Percentiles rank a stretch among this genome's conserved stretches.
These are phyloP conservation scores for Artomyces pyxidatus DNA, from an alignment of 768 basidiomycete species.

Conservation along the genomic window DNA sequence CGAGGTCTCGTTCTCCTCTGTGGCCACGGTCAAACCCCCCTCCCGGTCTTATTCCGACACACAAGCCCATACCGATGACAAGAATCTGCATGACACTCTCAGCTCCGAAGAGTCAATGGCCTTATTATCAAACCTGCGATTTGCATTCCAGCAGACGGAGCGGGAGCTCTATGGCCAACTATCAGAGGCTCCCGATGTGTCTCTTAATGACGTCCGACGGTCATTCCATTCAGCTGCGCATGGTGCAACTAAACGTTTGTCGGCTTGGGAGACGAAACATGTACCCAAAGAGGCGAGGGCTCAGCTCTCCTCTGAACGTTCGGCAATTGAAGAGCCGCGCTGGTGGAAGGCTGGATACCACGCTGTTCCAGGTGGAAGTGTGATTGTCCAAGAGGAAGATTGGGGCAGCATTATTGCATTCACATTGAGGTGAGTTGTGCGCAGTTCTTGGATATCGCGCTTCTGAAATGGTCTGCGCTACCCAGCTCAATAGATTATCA, in stretches of 20 bases:
- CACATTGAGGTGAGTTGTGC: slow-evolving; percentile 49
- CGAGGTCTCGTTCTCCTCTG: not conserved
- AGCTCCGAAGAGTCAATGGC: slow-evolving; percentile 25
- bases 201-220: slow-evolving; percentile 57
- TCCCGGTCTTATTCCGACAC: not conserved
- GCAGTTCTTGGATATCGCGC: not conserved
- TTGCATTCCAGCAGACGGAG: slow-evolving; percentile 51
- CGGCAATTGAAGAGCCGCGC: slow-evolving; percentile 38
- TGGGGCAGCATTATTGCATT: slow-evolving; percentile 78
- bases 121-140: slow-evolving; percentile 42
- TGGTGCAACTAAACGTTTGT: slow-evolving; percentile 45
- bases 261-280: slow-evolving; percentile 63
- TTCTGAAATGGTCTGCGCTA: slow-evolving; percentile 8
- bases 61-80: not conserved
- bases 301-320: slow-evolving; percentile 8
- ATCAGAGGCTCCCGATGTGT: slow-evolving; percentile 32
- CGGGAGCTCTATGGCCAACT: slow-evolving; percentile 52
- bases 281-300: slow-evolving; percentile 25
- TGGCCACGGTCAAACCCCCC: not conserved
- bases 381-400: slow-evolving; percentile 62
- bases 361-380: slow-evolving; percentile 56
- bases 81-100: slow-evolving; percentile 17
- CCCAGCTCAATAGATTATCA: slow-evolving; percentile 55
- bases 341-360: slow-evolving; percentile 62
- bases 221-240: slow-evolving; percentile 44